Evolutionary conservation across 495 filamentous ascomycete genomes (phyloP).

Genomic region (Hypoxylon subgilvum): DNA sequence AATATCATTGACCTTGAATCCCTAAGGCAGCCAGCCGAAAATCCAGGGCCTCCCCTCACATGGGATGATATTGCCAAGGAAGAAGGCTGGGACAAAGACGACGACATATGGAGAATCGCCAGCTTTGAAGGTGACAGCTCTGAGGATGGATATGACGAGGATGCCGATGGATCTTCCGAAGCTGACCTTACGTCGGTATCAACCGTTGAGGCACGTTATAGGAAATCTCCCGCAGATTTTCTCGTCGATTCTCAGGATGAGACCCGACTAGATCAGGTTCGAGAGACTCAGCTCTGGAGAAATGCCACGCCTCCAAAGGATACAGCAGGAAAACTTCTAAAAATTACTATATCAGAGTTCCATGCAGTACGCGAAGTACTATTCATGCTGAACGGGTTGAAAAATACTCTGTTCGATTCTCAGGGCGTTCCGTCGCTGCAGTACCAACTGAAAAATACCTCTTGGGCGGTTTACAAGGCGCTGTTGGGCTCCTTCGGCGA

Average conservation of each 20-base stretch:
- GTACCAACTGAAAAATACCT: slow-evolving; percentile 47
- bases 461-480: slow-evolving; percentile 51
- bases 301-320: slow-evolving; percentile 41
- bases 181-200: slow-evolving; percentile 49
- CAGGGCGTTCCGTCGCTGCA: slow-evolving; percentile 39
- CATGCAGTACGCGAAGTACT: slow-evolving; percentile 78
- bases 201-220: slow-evolving; percentile 48
- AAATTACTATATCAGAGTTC: slow-evolving; percentile 68
- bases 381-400: slow-evolving; percentile 82
- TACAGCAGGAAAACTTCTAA: slow-evolving; percentile 43
- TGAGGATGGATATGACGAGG: slow-evolving; percentile 54
- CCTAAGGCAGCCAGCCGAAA: slow-evolving; percentile 51
- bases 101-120: slow-evolving; percentile 78
- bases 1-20: slow-evolving; percentile 65
- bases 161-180: slow-evolving; percentile 42
- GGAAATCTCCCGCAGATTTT: slow-evolving; percentile 47
- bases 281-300: slow-evolving; percentile 71
- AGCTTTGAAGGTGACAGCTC: slow-evolving; percentile 75
- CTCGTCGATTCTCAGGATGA: slow-evolving; percentile 45
- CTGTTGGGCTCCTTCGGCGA: slow-evolving; percentile 49
- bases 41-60: slow-evolving; percentile 56
- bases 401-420: slow-evolving; percentile 72
- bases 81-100: slow-evolving; percentile 71
- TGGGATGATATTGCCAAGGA: slow-evolving; percentile 79
- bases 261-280: slow-evolving; percentile 55